Percentiles rank a stretch among this genome's conserved stretches.
Conservation (phyloP, 1,139 yeast species). For the Hemisphaericaspora xylofermentans region DNA sequence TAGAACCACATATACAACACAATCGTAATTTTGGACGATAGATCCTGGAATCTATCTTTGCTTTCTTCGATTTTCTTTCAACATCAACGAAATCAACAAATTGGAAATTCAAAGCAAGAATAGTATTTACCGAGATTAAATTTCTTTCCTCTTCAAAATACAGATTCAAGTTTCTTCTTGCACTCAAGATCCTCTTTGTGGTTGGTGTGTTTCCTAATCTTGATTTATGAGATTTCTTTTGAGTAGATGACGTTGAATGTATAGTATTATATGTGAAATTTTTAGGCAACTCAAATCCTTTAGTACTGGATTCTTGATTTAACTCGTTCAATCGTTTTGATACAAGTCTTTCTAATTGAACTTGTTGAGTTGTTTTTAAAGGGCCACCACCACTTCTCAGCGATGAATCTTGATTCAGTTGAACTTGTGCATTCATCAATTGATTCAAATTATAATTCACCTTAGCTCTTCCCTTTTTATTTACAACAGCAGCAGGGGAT, state of each 20-base stretch:
- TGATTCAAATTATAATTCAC: conserved; percentile 47
- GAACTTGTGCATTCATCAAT: conserved; percentile 47
- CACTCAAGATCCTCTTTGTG: conserved; percentile 45
- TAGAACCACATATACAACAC: conserved; percentile 45
- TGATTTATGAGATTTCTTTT: conserved; percentile 24
- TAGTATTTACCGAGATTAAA: conserved; percentile 42
- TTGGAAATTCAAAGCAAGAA: conserved; percentile 40
- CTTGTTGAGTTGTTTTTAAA: conserved; percentile 43
- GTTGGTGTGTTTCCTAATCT: conserved; percentile 47
- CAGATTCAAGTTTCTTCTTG: conserved; percentile 45
- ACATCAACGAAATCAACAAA: conserved; percentile 36
- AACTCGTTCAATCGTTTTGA: conserved; percentile 39
- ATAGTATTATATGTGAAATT: conserved; percentile 38
- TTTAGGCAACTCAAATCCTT: conserved; percentile 43
- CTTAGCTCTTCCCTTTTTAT: conserved; percentile 34
- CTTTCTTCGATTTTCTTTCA: conserved; percentile 10
- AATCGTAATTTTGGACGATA: conserved; percentile 38
- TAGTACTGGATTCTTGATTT: conserved; percentile 31
- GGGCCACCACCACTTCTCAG: conserved; percentile 27
- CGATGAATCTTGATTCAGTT: conserved; percentile 23
- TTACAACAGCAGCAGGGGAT: conserved; percentile 16
- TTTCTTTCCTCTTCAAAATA: conserved; percentile 50
- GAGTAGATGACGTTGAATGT: conserved; percentile 21
- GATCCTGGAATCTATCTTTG: conserved; percentile 17
- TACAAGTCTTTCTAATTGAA: conserved; percentile 42